Conservation (phyloP, 2,329 filamentous ascomycete genomes). For the Ophiostoma novo-ulmi region DNA sequence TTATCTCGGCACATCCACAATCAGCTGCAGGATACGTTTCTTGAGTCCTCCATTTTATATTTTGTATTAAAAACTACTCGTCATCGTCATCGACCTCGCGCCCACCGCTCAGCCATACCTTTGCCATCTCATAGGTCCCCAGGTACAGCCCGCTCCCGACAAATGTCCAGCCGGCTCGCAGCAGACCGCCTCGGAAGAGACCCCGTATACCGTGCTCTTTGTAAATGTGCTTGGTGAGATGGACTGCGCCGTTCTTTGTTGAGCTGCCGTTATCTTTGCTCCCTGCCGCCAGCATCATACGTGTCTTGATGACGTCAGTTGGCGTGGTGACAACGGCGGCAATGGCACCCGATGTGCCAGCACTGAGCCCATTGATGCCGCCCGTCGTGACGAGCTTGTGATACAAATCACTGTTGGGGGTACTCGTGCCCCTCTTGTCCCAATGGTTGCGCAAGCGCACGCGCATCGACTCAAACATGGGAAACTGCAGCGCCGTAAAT, state of each 20-base stretch:
- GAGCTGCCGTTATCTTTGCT: slow-evolving; percentile 22
- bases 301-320: slow-evolving; percentile 82
- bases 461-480: slow-evolving; percentile 72
- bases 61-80: not conserved
- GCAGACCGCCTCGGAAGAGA: slow-evolving; percentile 67
- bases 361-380: slow-evolving; percentile 65
- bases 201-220: slow-evolving; percentile 64
- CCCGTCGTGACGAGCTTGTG: slow-evolving; percentile 58
- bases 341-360: slow-evolving; percentile 66
- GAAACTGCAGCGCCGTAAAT: slow-evolving; percentile 84
- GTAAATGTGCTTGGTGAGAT: slow-evolving; percentile 61
- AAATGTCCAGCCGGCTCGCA: slow-evolving; percentile 76
- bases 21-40: too few relatives aligned
- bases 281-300: slow-evolving; percentile 71
- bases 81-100: slow-evolving; percentile 36
- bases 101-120: slow-evolving; percentile 53
- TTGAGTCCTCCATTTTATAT: too few relatives aligned
- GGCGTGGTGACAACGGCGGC: slow-evolving; percentile 82
- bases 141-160: slow-evolving; percentile 79
- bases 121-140: slow-evolving; percentile 77
- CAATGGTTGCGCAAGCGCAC: slow-evolving; percentile 43
- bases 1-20: too few relatives aligned
- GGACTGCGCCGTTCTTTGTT: slow-evolving; percentile 41
- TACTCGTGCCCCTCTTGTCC: slow-evolving; percentile 20
- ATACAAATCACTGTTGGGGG: slow-evolving; percentile 7